Evolutionary conservation across 192 early-diverging fungal species (phyloP).

Genomic region (Dissophora globulifera): DNA sequence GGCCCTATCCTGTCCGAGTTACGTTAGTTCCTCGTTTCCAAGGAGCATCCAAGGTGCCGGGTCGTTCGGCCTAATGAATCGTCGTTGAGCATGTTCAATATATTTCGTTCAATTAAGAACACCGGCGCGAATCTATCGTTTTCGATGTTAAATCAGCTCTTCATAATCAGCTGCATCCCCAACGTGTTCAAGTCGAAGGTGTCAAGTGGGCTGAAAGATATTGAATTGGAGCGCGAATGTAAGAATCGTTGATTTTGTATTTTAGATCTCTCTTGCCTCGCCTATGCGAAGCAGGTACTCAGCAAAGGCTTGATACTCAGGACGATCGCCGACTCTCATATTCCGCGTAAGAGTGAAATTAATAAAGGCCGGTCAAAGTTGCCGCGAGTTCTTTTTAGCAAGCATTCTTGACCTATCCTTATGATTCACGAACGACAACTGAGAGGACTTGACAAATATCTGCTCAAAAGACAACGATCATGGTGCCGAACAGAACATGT

Average conservation of each 20-base stretch:
- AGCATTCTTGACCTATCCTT: neutral
- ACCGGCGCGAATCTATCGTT: neutral
- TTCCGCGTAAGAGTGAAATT: neutral
- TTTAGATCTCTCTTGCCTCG: constrained; percentile 3
- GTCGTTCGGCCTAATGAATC: neutral
- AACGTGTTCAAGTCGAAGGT: neutral
- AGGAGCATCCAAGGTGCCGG: neutral
- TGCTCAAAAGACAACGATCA: constrained; percentile 38
- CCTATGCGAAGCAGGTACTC: neutral
- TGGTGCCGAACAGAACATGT: constrained; percentile 11
- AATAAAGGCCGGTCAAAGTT: constrained; percentile 2
- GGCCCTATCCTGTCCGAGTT: too few species aligned
- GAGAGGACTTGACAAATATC: constrained; percentile 43
- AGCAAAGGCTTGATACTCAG: neutral
- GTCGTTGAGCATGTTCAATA: neutral
- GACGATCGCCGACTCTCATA: neutral
- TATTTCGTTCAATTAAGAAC: neutral
- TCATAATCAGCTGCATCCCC: neutral
- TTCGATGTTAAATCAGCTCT: neutral
- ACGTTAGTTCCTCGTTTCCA: too few species aligned
- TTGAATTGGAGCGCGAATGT: constrained; percentile 4
- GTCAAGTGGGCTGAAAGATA: neutral
- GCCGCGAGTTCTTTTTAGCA: neutral
- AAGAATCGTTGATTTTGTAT: constrained; percentile 3
- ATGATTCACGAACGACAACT: constrained; percentile 18